Percentiles rank a stretch among this genome's conserved stretches.
phyloP scores from a whole-genome alignment of 371 early-diverging fungal species.

The Zancudomyces culisetae region DNA sequence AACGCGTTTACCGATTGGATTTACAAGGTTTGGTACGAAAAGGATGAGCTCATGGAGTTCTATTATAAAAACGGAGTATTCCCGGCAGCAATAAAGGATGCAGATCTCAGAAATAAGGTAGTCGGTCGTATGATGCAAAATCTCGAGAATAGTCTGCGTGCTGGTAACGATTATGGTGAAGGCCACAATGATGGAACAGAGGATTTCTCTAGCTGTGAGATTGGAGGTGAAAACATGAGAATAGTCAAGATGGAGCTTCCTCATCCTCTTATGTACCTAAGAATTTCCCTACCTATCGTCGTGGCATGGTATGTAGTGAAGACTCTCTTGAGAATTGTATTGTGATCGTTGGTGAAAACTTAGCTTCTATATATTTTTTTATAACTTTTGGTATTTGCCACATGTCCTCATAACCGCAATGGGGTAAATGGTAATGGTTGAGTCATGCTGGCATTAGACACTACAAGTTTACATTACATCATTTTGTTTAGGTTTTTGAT shows the following conservation, averaged over 20 bases:
- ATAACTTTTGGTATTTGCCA: no score
- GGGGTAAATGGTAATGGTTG: no score
- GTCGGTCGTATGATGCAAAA: neutral
- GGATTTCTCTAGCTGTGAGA: neutral
- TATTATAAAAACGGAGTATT: conserved; percentile 59
- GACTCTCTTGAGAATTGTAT: neutral
- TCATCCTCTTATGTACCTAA: neutral
- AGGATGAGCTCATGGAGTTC: conserved; percentile 59
- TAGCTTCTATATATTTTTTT: no score
- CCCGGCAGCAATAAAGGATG: conserved; percentile 10
- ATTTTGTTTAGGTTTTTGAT: no score
- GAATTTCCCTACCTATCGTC: neutral
- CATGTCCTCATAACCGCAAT: no score
- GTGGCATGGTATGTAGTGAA: neutral
- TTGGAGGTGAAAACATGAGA: neutral
- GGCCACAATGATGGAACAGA: neutral
- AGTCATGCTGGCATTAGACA: no score
- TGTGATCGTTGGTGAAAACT: no score
- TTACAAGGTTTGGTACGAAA: conserved; percentile 52
- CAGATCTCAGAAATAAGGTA: neutral
- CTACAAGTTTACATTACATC: no score
- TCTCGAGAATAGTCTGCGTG: neutral
- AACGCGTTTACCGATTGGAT: conserved; percentile 58
- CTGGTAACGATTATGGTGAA: neutral
- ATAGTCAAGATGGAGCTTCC: neutral